A percentile compares a stretch with the other conserved stretches of the same genome.
These are phyloP conservation scores for Mycena filopes DNA, from an alignment of 768 basidiomycete species.

Conservation along the genomic window DNA sequence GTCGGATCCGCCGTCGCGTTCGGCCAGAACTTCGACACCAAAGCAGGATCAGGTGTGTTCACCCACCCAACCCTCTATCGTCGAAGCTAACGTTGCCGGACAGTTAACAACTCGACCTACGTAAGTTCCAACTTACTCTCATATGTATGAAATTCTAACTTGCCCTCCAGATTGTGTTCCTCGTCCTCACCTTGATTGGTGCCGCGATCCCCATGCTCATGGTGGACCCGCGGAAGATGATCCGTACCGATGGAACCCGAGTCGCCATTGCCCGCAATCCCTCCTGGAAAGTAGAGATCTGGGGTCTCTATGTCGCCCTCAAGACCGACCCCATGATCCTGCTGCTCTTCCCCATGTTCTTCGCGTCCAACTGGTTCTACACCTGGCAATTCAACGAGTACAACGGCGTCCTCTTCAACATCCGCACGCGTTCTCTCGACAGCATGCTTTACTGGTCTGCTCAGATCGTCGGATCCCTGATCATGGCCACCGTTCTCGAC, in stretches of 20 bases:
- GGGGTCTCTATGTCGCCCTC: slow-evolving; percentile 74
- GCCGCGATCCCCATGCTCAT: slow-evolving; percentile 74
- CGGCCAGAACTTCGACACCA: slow-evolving; percentile 74
- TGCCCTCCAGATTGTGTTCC: slow-evolving; percentile 73
- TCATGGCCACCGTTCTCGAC: slow-evolving; percentile 79
- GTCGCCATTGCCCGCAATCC: slow-evolving; percentile 72
- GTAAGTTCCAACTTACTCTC: slow-evolving; percentile 51
- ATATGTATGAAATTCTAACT: slow-evolving; percentile 1
- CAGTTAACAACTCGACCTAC: slow-evolving; percentile 81
- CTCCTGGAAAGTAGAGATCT: slow-evolving; percentile 82
- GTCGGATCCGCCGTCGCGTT: slow-evolving; percentile 82
- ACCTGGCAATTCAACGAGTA: slow-evolving; percentile 88
- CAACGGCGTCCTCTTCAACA: slow-evolving; percentile 83
- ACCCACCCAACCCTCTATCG: not conserved
- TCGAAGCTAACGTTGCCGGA: slow-evolving; percentile 7
- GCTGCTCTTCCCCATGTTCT: slow-evolving; percentile 87
- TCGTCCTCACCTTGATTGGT: slow-evolving; percentile 77
- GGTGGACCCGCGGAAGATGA: slow-evolving; percentile 76
- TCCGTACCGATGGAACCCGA: slow-evolving; percentile 80
- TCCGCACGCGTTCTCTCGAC: slow-evolving; percentile 81
- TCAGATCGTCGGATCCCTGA: slow-evolving; percentile 80
- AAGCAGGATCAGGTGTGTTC: slow-evolving; percentile 56
- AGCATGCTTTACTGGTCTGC: slow-evolving; percentile 83
- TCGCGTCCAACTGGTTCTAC: slow-evolving; percentile 88
- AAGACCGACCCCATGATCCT: slow-evolving; percentile 77